A percentile compares a stretch with the other conserved stretches of the same genome.
Conservation (phyloP, 2,329 filamentous ascomycete genomes). For the Chaetomium olivaceum region DNA sequence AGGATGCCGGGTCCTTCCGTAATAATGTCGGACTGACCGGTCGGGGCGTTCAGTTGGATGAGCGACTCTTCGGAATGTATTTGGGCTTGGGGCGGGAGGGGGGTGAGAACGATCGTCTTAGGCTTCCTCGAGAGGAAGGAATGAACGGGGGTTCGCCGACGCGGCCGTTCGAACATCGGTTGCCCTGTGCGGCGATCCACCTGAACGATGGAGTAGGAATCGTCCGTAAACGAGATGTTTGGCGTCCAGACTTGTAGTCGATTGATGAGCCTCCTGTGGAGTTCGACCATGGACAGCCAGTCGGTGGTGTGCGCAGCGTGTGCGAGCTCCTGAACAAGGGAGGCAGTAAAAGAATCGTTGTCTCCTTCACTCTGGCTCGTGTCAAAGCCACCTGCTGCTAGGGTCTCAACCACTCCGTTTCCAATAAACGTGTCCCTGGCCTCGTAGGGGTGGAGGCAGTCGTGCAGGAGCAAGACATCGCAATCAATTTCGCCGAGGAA, state of each 20-base stretch:
- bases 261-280: conserved; percentile 25
- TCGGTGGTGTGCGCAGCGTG: conserved; percentile 23
- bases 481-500: conserved; percentile 27
- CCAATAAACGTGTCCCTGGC: conserved; percentile 50
- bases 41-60: conserved; percentile 8
- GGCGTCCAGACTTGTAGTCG: conserved; percentile 21
- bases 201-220: conserved; percentile 24
- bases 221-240: conserved; percentile 16
- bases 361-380: conserved; percentile 46
- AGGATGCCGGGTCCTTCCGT: conserved; percentile 10
- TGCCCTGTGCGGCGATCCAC: conserved; percentile 21
- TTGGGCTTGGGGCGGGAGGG: conserved; percentile 3
- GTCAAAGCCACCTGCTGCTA: conserved; percentile 51
- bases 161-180: conserved; percentile 21
- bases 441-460: conserved; percentile 45
- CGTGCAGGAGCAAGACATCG: conserved; percentile 42
- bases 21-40: not conserved
- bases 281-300: conserved; percentile 24
- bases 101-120: conserved; percentile 24
- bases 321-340: conserved; percentile 27
- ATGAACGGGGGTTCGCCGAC: conserved; percentile 21
- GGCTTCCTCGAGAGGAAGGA: conserved; percentile 15
- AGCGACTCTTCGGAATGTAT: not conserved
- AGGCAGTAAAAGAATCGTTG: conserved; percentile 22
- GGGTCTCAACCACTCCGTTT: conserved; percentile 44